Conservation (phyloP, 352 stramenopile species). For the Phytophthora cactorum region DNA sequence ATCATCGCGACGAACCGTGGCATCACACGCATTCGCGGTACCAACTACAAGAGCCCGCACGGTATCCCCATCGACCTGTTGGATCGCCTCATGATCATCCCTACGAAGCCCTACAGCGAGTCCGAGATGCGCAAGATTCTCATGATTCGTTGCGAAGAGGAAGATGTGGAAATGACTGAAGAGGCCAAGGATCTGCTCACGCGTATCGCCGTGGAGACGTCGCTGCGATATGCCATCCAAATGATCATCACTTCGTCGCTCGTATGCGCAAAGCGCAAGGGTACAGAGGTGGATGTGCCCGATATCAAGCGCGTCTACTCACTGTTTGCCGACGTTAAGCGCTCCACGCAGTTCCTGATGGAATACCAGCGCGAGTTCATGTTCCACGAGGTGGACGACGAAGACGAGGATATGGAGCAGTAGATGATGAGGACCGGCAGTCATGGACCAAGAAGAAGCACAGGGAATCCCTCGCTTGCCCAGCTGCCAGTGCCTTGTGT, state of each 20-base stretch:
- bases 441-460: background rate
- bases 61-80: slow-evolving; percentile 99
- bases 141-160: slow-evolving; percentile 96
- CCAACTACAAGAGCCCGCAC: slow-evolving; percentile 99
- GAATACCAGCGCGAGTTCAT: slow-evolving; percentile 99
- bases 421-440: slow-evolving; percentile 22
- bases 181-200: slow-evolving; percentile 97
- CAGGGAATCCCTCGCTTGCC: background rate
- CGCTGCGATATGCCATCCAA: slow-evolving; percentile 99
- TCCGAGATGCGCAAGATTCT: slow-evolving; percentile 97
- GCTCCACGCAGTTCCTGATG: slow-evolving; percentile 99
- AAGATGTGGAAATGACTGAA: slow-evolving; percentile 98
- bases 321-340: slow-evolving; percentile 98
- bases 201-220: slow-evolving; percentile 98
- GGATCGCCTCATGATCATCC: slow-evolving; percentile 99
- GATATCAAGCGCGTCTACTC: slow-evolving; percentile 96
- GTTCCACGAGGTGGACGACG: slow-evolving; percentile 95
- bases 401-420: slow-evolving; percentile 43
- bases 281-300: slow-evolving; percentile 85
- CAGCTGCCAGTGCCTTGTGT: slow-evolving; percentile 25
- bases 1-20: slow-evolving; percentile 99
- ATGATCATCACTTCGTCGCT: slow-evolving; percentile 99
- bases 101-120: slow-evolving; percentile 96
- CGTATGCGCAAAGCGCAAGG: slow-evolving; percentile 94
- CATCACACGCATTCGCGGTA: slow-evolving; percentile 98